A percentile compares a stretch with the other conserved stretches of the same genome.
Evolutionary conservation across 225 moss, liverwort and hornwort species (phyloP).

Genomic region (Physcomitrium patens): DNA sequence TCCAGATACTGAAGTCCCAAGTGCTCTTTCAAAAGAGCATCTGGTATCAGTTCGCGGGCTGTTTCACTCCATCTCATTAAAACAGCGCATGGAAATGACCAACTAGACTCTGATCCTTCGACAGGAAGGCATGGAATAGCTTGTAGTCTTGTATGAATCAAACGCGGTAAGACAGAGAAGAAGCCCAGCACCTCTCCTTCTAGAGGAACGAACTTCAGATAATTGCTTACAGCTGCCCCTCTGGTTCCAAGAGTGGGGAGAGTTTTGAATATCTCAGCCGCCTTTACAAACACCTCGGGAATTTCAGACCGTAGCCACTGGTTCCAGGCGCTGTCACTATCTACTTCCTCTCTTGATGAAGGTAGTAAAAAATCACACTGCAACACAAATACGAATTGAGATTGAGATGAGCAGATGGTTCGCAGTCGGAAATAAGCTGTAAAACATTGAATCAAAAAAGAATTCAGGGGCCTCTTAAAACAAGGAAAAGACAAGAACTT

Average conservation of each 20-base stretch:
- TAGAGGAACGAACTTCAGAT: conserved; percentile 86
- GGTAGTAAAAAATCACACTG: conserved; percentile 89
- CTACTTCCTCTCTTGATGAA: conserved; percentile 97
- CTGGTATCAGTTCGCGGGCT: conserved; percentile 71
- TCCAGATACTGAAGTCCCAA: conserved; percentile 84
- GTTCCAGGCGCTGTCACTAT: conserved; percentile 94
- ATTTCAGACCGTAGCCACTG: conserved; percentile 95
- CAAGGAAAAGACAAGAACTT: too few species aligned
- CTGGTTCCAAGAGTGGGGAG: conserved; percentile 49
- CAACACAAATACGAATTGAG: conserved; percentile 15
- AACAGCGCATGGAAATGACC: conserved; percentile 82
- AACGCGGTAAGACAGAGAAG: conserved; percentile 81
- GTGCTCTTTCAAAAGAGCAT: conserved; percentile 61
- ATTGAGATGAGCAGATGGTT: background rate
- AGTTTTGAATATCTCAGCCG: conserved; percentile 59
- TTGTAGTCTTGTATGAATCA: conserved; percentile 75
- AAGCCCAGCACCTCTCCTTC: conserved; percentile 98
- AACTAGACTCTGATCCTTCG: conserved; percentile 63
- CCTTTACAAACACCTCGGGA: conserved; percentile 66
- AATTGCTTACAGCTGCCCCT: conserved; percentile 75
- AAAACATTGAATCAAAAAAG: background rate
- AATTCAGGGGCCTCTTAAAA: too few species aligned
- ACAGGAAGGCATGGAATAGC: conserved; percentile 75
- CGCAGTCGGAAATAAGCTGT: background rate
- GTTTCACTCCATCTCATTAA: conserved; percentile 68